Conservation (phyloP, 208 protist species). For the Vickermania spadyakhi region DNA sequence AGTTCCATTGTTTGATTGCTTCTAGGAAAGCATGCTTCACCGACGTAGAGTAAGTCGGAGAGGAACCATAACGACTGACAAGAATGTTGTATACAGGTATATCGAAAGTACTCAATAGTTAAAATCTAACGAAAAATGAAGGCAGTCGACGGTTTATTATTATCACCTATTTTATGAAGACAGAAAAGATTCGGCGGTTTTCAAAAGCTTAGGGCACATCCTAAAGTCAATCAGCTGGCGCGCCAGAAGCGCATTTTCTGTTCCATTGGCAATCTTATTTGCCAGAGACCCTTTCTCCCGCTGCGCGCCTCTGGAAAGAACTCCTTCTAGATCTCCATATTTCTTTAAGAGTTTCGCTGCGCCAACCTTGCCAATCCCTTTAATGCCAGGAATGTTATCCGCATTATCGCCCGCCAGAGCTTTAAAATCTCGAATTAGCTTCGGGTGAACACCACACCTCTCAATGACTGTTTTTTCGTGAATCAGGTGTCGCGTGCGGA, state of each 20-base stretch:
- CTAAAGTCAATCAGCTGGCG: conserved; percentile 72
- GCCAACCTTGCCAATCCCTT: conserved; percentile 76
- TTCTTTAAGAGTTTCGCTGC: conserved; percentile 77
- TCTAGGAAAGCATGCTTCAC: too few species aligned
- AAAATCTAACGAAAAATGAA: too few species aligned
- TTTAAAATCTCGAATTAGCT: conserved; percentile 83
- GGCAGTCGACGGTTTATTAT: too few species aligned
- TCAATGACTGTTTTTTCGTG: conserved; percentile 75
- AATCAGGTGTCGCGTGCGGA: conserved; percentile 81
- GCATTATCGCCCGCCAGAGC: conserved; percentile 71
- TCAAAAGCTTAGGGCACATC: conserved; percentile 69
- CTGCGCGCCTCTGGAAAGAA: conserved; percentile 60
- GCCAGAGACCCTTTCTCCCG: conserved; percentile 48
- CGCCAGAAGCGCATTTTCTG: conserved; percentile 47
- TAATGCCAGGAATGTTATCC: conserved; percentile 83
- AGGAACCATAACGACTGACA: too few species aligned
- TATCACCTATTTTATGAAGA: conserved; percentile 22
- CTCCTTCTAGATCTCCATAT: conserved; percentile 78
- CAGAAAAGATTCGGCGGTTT: conserved; percentile 64
- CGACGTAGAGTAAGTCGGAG: too few species aligned
- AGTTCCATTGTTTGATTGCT: too few species aligned
- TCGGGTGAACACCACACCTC: conserved; percentile 70
- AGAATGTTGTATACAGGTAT: too few species aligned
- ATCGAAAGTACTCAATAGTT: too few species aligned
- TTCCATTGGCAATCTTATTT: conserved; percentile 39